These are phyloP conservation scores for Astrephomene gubernaculifera DNA, from an alignment of 139 green algal species.

Conservation along the genomic window DNA sequence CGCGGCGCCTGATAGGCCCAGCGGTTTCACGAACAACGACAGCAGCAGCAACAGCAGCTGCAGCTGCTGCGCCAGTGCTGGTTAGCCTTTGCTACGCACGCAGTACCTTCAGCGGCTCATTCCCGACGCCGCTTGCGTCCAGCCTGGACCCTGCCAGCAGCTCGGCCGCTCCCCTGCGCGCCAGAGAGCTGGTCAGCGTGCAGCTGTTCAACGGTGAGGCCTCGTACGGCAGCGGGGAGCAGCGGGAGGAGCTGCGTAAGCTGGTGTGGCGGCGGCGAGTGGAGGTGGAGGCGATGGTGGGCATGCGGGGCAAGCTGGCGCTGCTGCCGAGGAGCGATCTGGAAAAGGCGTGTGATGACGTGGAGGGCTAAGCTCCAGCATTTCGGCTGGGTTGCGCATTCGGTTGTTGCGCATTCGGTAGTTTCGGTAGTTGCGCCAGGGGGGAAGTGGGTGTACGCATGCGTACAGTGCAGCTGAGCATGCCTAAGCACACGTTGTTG, in stretches of 20 bases:
- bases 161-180: not conserved
- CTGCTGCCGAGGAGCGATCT: slow-evolving; percentile 56
- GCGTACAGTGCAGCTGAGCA: too few species aligned
- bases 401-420: too few species aligned
- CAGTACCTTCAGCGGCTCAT: not conserved
- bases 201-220: slow-evolving; percentile 60
- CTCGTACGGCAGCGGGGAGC: slow-evolving; percentile 22
- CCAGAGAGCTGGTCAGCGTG: slow-evolving; percentile 34
- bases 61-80: not conserved
- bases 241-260: slow-evolving; percentile 18
- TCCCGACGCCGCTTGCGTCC: not conserved
- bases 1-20: too few species aligned
- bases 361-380: too few species aligned
- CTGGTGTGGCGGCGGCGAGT: slow-evolving; percentile 43
- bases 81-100: slow-evolving; percentile 4
- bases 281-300: slow-evolving; percentile 56
- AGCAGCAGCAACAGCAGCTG: not conserved
- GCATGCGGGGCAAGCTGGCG: slow-evolving; percentile 50
- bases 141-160: not conserved
- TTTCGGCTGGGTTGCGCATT: too few species aligned
- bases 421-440: too few species aligned
- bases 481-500: too few species aligned
- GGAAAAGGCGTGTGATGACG: slow-evolving; percentile 56
- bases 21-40: too few species aligned
- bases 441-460: too few species aligned